These are phyloP conservation scores for Apiotrichum gracile DNA, from an alignment of 1,284 basidiomycete genomes.

Conservation along the genomic window DNA sequence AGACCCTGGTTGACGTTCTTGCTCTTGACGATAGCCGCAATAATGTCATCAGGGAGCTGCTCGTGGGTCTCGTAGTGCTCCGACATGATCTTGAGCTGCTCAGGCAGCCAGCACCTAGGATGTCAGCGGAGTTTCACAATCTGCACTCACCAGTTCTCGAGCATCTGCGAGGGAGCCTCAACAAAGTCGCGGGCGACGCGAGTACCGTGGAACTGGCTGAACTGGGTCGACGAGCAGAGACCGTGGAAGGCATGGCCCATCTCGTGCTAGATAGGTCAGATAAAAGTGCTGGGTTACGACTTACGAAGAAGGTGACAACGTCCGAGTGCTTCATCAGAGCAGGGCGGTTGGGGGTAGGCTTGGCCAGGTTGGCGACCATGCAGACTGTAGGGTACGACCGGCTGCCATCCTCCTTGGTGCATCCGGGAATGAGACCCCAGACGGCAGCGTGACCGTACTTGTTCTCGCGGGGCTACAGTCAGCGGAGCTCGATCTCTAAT, in stretches of 20 bases:
- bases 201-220: conserved; percentile 72
- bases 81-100: conserved; percentile 21
- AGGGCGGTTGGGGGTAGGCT: conserved; percentile 56
- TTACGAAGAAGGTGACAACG: conserved; percentile 5
- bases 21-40: conserved; percentile 18
- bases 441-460: conserved; percentile 84
- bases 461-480: conserved; percentile 58
- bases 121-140: background rate
- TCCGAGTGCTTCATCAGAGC: conserved; percentile 77
- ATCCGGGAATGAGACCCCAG: conserved; percentile 58
- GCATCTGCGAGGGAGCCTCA: conserved; percentile 81
- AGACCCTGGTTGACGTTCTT: conserved; percentile 18
- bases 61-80: conserved; percentile 18
- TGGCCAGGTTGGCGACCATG: conserved; percentile 56
- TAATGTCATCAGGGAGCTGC: conserved; percentile 16
- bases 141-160: conserved; percentile 66
- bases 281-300: background rate
- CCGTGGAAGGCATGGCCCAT: conserved; percentile 86
- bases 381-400: conserved; percentile 44
- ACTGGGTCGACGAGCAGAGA: conserved; percentile 64
- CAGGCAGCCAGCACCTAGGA: conserved; percentile 15
- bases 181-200: conserved; percentile 61
- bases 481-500: too few species aligned
- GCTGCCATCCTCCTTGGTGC: conserved; percentile 11
- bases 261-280: conserved; percentile 44